These are phyloP conservation scores for Leishmania guyanensis DNA, from an alignment of 208 protist species.

Conservation along the genomic window DNA sequence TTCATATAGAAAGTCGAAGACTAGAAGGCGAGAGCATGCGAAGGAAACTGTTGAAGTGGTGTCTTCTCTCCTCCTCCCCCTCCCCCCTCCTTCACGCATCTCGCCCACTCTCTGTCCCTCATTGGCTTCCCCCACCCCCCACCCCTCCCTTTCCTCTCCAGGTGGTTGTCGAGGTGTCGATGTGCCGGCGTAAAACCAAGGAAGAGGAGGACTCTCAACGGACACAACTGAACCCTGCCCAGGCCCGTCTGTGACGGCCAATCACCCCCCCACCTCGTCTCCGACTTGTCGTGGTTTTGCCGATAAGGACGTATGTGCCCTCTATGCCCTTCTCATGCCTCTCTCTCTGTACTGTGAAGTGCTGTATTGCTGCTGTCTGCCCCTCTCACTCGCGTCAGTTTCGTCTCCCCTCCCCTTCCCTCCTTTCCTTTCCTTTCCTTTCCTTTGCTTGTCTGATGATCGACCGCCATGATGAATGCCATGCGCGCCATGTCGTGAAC, in stretches of 20 bases:
- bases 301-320: neutral
- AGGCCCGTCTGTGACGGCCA: neutral
- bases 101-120: no score
- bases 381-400: neutral
- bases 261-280: neutral
- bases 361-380: neutral
- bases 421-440: neutral
- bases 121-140: neutral
- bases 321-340: neutral
- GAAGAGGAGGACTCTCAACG: neutral
- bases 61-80: neutral
- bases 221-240: neutral
- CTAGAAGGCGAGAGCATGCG: neutral
- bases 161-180: neutral
- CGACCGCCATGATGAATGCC: neutral
- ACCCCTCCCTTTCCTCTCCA: neutral
- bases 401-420: neutral
- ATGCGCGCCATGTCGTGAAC: neutral
- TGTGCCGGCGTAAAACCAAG: neutral
- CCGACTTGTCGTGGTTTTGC: neutral
- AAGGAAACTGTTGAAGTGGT: neutral
- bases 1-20: neutral
- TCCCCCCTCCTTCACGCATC: neutral
- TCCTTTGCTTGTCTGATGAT: neutral
- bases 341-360: neutral